Conservation (phyloP, 2,329 filamentous ascomycete genomes). For the Rhynchosporium agropyri region DNA sequence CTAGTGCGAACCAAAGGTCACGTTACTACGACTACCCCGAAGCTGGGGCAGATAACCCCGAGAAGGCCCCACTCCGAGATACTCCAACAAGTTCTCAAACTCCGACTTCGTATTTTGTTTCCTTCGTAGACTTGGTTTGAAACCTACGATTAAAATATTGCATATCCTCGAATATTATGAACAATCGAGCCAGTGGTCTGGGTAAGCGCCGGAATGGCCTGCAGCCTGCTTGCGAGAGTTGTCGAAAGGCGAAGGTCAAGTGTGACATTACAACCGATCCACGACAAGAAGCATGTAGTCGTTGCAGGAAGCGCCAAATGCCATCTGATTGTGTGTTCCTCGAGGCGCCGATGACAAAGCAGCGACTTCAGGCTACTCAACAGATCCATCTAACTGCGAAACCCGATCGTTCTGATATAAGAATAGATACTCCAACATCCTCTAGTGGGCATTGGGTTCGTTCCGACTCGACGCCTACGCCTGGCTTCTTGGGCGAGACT, state of each 20-base stretch:
- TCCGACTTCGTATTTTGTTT: not conserved
- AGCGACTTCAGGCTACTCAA: slow-evolving; percentile 1
- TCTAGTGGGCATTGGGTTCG: not conserved
- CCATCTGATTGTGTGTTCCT: slow-evolving; percentile 23
- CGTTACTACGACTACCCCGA: not conserved
- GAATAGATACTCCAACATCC: not conserved
- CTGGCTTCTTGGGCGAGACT: slow-evolving; percentile 10
- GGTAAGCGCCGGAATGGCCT: slow-evolving; percentile 28
- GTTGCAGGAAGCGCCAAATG: slow-evolving; percentile 27
- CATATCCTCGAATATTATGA: not conserved
- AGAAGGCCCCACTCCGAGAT: not conserved
- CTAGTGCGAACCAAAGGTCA: too few species aligned
- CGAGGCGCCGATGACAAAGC: slow-evolving; percentile 27
- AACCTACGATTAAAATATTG: not conserved
- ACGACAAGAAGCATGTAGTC: slow-evolving; percentile 14
- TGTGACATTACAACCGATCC: slow-evolving; percentile 22
- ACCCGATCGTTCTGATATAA: not conserved
- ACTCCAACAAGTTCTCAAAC: not conserved
- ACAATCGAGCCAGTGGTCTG: not conserved
- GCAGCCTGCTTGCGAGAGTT: slow-evolving; percentile 29
- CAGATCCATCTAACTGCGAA: not conserved
- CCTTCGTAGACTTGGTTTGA: not conserved
- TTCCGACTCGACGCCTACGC: not conserved
- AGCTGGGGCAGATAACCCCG: not conserved
- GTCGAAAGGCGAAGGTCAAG: slow-evolving; percentile 29